Base-by-base conservation (phyloP, 495 filamentous ascomycete genomes). In the Neurospora sp. region DNA sequence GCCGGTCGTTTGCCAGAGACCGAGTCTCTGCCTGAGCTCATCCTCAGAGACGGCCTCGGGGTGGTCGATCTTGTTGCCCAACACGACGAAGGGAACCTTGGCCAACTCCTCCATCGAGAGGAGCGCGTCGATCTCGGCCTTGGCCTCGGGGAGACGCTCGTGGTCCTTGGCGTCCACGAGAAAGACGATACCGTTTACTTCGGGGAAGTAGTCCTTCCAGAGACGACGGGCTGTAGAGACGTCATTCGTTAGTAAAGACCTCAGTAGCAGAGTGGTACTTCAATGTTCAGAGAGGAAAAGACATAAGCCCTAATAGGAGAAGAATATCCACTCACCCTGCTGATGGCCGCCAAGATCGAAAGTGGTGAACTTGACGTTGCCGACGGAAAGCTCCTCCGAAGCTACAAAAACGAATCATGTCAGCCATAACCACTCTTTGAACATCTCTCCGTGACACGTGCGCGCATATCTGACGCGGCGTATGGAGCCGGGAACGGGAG, bases 11-110 rank as follows among this genome's bases (percentile, higher is more conserved):
- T 98, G 94, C 84, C 94, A 97, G 79, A 98, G 83, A 72, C 96
- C 96, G 70, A 98, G 85, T 81, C 93, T 91, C 81, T 93, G 89
- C 77, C 96, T 88, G 77, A 98, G 88, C 83, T 98, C 93, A 76
- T 98, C 95, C 89, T 99, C 95, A 76, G 90, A 93, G 70, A 97
- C 91, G 74, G 95, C 95, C 76, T 97, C 91, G 44, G 95, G 94
- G 85, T 98, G 95, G 82, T 99, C 95, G 83, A 98, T 99, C 90
- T 98, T 99, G 88, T 99, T 98, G 73, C 95, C 96, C 73, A 99
- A 90, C 62, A 99, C 87, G 69, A 97, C 88, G 83, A 98, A 98
- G 72, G 96, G 96, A 31, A 98, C 95, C 88, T 96, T 97, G 75
- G 88, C 82, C 35, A 97, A 87, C 77, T 97, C 94, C 85, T 97